Base-by-base conservation (phyloP, 2,329 filamentous ascomycete species). In the Didymella keratinophila region DNA sequence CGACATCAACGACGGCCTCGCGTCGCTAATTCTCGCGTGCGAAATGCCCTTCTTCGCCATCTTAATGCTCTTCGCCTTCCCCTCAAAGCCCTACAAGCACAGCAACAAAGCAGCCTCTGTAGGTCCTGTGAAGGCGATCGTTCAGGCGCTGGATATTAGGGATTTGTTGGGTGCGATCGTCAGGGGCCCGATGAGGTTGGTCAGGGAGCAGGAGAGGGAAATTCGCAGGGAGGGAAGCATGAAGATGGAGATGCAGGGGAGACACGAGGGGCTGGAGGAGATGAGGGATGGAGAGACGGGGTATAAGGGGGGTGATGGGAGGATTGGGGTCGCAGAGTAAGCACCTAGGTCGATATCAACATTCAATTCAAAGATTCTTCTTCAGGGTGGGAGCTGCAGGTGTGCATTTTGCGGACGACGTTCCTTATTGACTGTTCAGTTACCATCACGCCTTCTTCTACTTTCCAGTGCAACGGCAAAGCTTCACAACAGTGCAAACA, bases 31-130 rank as follows among this genome's bases (percentile, higher is more conserved):
- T 11, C 65, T 74, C 30, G 65, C 67, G 16, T 67, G 67, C 59
- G 72, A 75, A 63, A 73, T 74, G 71, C 73, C 72, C 3, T 28
- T 73, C 28, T 75, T 75, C 56, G 66, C 69, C 4, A 25, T 70
- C 37, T 56, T 74, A 4, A 56, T 75, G 20, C 18, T 69, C 34
- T 58, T 70, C 34, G 70, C 71, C 0, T 75, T 72, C 39, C 61
- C 68, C 0, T 68, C 68, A 5, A 63, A 61, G 27, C 64, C 63
- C 1, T 73, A 73, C 45, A 68, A 62, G 28, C 53, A 60, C 16
- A 49, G 36, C 11, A 50, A 55, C 8, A 48, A 49, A 7, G 60
- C 65, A 3, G 66, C 61, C 12, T 16, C 46, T 11, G 64, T 65
- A 1, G 69, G 69, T 0, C 64, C 66, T 0, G 2, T 69, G 0